Base-by-base conservation (phyloP, 2,329 filamentous ascomycete species). In the Podosphaera aphanis region DNA sequence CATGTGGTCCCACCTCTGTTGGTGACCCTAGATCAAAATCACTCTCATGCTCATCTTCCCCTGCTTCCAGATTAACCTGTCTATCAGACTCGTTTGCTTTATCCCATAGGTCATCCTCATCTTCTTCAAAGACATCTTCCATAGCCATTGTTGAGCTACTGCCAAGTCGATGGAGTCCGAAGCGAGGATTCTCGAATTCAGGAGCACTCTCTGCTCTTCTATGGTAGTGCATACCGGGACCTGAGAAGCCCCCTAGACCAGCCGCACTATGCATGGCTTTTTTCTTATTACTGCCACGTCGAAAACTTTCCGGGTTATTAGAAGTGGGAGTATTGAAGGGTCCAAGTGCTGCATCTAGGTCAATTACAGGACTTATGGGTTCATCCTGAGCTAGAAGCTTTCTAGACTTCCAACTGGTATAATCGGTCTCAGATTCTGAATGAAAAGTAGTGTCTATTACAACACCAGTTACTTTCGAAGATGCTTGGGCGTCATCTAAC, bases 311-410 rank as follows among this genome's bases (percentile, higher is more conserved):
- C 69, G 77, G 80, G 49, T 67, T 67, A 27, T 66, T 66, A 1
- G 76, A 65, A 21, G 33, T 37, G 5, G 82, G 81, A 0, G 85
- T 93, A 55, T 92, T 90, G 61, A 93, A 93, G 0, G 88, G 85
- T 1, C 85, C 86, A 1, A 95, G 69, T 21, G 88, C 90, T 16
- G 86, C 88, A 63, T 98, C 90, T 37, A 98, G 66, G 60, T 98
- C 90, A 51, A 98, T 92, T 60, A 94, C 79, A 6, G 82, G 78
- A 56, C 77, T 83, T 45, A 78, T 70, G 2, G 72, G 60, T 48
- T 92, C 83, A 41, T 77, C 68, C 2, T 60, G 61, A 37, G 53
- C 62, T 49, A 54, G 55, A 16, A 56, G 52, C 4, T 60, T 61
- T 35, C 60, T 48, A 52, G 65, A 61, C 38, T 63, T 64, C 55